Conservation (phyloP, 75 land plant genomes). For the Cupressus sempervirens region DNA sequence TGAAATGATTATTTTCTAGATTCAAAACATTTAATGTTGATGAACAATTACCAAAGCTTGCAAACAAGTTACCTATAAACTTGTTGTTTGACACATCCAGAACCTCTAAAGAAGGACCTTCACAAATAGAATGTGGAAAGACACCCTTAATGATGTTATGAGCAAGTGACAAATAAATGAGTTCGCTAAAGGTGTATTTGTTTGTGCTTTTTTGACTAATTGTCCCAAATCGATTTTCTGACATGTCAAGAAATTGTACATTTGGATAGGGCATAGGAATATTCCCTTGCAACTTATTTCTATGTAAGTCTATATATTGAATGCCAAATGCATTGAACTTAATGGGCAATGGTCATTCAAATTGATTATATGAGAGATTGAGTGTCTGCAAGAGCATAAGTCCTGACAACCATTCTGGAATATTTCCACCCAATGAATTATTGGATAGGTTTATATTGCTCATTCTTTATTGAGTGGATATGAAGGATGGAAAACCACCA, state of each 20-base stretch:
- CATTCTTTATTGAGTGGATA: slow-evolving; percentile 10
- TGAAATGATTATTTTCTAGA: background rate
- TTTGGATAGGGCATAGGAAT: background rate
- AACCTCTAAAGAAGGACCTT: background rate
- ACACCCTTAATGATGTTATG: background rate
- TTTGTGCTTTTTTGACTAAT: background rate
- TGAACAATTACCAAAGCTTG: background rate
- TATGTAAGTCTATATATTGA: background rate
- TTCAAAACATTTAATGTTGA: background rate
- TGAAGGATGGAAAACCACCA: slow-evolving; percentile 15
- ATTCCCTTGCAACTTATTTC: background rate
- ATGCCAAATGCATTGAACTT: background rate
- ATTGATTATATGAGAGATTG: background rate
- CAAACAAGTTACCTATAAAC: background rate
- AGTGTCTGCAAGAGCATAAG: background rate
- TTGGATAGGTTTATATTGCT: background rate
- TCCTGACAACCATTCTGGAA: slow-evolving; percentile 14
- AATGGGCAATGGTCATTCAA: background rate
- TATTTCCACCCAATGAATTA: slow-evolving; percentile 6
- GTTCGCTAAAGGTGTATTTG: background rate
- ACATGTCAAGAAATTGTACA: background rate
- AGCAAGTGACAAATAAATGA: background rate
- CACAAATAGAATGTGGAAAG: background rate
- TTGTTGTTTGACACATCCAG: background rate
- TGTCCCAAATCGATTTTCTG: background rate